Percentiles rank a stretch among this genome's conserved stretches.
phyloP scores from a whole-genome alignment of 2,329 filamentous ascomycete genomes.

The Fusarium sp. region DNA sequence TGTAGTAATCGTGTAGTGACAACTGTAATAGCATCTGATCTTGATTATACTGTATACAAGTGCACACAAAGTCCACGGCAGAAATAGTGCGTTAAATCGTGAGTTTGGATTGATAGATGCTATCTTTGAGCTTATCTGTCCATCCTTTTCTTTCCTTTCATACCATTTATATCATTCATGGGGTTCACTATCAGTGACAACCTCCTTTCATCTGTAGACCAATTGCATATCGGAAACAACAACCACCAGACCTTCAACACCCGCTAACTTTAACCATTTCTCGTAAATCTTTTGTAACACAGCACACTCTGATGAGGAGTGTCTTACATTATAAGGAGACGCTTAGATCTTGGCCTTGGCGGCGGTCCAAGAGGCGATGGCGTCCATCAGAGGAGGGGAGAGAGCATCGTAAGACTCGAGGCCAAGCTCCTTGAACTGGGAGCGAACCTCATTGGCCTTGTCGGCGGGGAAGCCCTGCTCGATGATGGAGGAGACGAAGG shows the following conservation, averaged over 20 bases:
- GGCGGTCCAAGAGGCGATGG: conserved; percentile 65
- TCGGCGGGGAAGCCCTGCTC: conserved; percentile 72
- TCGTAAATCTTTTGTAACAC: conserved; percentile 26
- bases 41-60: neutral
- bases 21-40: neutral
- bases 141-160: neutral
- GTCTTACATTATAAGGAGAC: neutral
- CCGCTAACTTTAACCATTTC: conserved; percentile 8
- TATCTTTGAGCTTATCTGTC: conserved; percentile 16
- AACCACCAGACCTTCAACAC: conserved; percentile 19
- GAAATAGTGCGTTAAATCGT: conserved; percentile 5
- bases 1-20: too few relatives aligned
- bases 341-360: conserved; percentile 53
- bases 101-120: conserved; percentile 20
- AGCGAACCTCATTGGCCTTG: conserved; percentile 65
- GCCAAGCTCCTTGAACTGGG: conserved; percentile 63
- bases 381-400: conserved; percentile 72
- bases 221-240: conserved; percentile 23
- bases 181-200: conserved; percentile 2
- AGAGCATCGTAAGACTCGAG: conserved; percentile 72
- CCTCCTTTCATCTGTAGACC: conserved; percentile 10
- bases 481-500: conserved; percentile 74
- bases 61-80: neutral
- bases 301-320: neutral
- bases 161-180: conserved; percentile 10